phyloP scores from a whole-genome alignment of 2,329 filamentous ascomycete genomes.

The Pseudopyricularia cyperi region DNA sequence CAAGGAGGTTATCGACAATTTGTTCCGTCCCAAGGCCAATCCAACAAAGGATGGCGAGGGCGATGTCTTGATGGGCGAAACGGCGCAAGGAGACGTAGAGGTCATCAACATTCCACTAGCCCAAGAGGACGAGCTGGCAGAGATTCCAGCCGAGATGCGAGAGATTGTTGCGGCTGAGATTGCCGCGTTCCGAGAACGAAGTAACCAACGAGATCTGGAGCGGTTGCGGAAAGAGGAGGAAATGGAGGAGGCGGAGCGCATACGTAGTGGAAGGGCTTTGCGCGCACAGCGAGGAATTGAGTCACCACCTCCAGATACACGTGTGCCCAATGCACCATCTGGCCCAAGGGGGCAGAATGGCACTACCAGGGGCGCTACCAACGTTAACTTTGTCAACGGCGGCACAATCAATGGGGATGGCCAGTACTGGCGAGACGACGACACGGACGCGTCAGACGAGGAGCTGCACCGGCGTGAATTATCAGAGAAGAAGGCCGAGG shows the following conservation, averaged over 20 bases:
- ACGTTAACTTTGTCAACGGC: slow-evolving; percentile 69
- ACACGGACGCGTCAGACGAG: slow-evolving; percentile 75
- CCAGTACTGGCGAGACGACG: slow-evolving; percentile 47
- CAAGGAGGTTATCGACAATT: slow-evolving; percentile 51
- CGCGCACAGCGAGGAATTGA: slow-evolving; percentile 51
- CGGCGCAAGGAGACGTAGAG: slow-evolving; percentile 54
- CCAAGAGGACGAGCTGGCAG: slow-evolving; percentile 83
- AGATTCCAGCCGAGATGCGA: slow-evolving; percentile 92
- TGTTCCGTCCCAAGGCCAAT: slow-evolving; percentile 53
- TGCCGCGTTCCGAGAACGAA: slow-evolving; percentile 83
- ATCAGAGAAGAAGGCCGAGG: slow-evolving; percentile 59
- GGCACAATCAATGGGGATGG: slow-evolving; percentile 49
- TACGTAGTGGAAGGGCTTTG: slow-evolving; percentile 43
- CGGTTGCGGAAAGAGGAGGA: slow-evolving; percentile 82
- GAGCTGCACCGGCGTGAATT: slow-evolving; percentile 65
- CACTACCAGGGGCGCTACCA: slow-evolving; percentile 14
- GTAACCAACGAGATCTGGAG: slow-evolving; percentile 78
- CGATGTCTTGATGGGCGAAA: slow-evolving; percentile 57
- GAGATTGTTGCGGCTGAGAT: slow-evolving; percentile 93
- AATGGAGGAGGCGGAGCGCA: slow-evolving; percentile 73
- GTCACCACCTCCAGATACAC: slow-evolving; percentile 51
- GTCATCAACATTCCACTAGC: slow-evolving; percentile 81
- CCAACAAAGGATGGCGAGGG: slow-evolving; percentile 46
- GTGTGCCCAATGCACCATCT: slow-evolving; percentile 62
- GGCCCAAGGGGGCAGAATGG: slow-evolving; percentile 55